Percentiles rank a stretch among this genome's conserved stretches.
These are phyloP conservation scores for Penicillium sp. DNA, from an alignment of 2,329 filamentous ascomycete species.

Conservation along the genomic window DNA sequence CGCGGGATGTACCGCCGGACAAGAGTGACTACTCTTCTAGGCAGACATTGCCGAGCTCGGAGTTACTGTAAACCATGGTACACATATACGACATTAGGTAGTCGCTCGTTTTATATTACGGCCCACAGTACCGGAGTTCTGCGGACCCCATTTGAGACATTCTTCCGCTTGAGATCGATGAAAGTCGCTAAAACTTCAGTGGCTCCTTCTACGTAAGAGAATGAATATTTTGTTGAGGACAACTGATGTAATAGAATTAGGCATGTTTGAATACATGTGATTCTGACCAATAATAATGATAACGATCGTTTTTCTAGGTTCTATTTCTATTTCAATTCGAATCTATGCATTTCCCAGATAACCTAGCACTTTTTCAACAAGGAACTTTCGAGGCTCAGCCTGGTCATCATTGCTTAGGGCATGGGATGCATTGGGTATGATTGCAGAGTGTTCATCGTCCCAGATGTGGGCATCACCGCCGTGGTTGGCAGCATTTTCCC, in stretches of 20 bases:
- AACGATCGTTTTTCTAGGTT: not conserved
- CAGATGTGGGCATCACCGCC: conserved; percentile 44
- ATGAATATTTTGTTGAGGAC: too few species aligned
- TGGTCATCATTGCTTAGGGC: conserved; percentile 43
- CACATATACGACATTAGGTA: not conserved
- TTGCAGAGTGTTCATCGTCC: conserved; percentile 51
- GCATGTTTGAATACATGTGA: not conserved
- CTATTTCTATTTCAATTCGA: not conserved
- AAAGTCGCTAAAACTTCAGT: not conserved
- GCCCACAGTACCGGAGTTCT: not conserved
- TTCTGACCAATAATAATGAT: too few species aligned
- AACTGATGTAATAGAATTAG: too few species aligned
- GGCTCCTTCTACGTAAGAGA: too few species aligned
- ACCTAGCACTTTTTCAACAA: conserved; percentile 33
- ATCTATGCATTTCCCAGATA: conserved; percentile 25
- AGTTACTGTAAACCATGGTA: conserved; percentile 1
- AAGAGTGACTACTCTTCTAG: not conserved
- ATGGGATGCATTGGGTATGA: conserved; percentile 48
- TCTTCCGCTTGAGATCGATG: not conserved
- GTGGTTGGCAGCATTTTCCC: conserved; percentile 44
- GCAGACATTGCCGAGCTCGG: conserved; percentile 3
- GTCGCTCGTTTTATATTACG: not conserved
- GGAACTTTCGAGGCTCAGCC: conserved; percentile 30
- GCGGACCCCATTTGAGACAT: not conserved
- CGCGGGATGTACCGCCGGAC: not conserved